Conservation (phyloP, 2,329 filamentous ascomycete genomes). For the Penicillium sumatraense region DNA sequence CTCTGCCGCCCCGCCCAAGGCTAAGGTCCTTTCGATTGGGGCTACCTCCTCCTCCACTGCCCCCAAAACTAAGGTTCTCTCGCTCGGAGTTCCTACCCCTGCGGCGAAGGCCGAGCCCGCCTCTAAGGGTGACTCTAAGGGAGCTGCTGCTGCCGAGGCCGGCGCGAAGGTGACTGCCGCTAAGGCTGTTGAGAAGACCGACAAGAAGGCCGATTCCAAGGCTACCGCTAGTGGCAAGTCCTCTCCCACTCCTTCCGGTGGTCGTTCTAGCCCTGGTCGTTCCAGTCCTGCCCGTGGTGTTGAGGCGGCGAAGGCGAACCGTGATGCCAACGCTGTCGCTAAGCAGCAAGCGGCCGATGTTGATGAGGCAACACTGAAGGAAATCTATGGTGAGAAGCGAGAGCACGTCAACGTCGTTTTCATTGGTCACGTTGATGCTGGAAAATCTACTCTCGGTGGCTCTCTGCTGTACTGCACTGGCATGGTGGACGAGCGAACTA, state of each 20-base stretch:
- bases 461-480: constrained; percentile 91
- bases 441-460: constrained; percentile 94
- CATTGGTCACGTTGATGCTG: constrained; percentile 96
- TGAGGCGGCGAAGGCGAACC: constrained; percentile 61
- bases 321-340: constrained; percentile 80
- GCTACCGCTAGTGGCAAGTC: constrained; percentile 69
- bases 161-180: constrained; percentile 80
- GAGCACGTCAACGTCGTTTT: constrained; percentile 93
- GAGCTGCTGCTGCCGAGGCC: constrained; percentile 63
- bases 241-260: constrained; percentile 81
- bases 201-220: constrained; percentile 62
- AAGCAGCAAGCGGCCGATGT: constrained; percentile 81
- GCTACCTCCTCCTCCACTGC: constrained; percentile 50
- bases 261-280: constrained; percentile 76
- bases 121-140: constrained; percentile 53
- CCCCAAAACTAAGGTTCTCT: constrained; percentile 75
- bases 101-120: constrained; percentile 53
- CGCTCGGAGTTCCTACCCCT: constrained; percentile 63
- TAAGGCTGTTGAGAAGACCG: constrained; percentile 91
- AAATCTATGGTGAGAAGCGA: constrained; percentile 85
- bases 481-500: constrained; percentile 98
- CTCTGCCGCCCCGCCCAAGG: constrained; percentile 52
- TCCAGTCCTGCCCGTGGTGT: constrained; percentile 70
- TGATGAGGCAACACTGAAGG: constrained; percentile 83
- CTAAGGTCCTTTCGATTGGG: constrained; percentile 66